Base-by-base conservation (phyloP, 1,139 yeast species). In the Suhomyces panamericanus region DNA sequence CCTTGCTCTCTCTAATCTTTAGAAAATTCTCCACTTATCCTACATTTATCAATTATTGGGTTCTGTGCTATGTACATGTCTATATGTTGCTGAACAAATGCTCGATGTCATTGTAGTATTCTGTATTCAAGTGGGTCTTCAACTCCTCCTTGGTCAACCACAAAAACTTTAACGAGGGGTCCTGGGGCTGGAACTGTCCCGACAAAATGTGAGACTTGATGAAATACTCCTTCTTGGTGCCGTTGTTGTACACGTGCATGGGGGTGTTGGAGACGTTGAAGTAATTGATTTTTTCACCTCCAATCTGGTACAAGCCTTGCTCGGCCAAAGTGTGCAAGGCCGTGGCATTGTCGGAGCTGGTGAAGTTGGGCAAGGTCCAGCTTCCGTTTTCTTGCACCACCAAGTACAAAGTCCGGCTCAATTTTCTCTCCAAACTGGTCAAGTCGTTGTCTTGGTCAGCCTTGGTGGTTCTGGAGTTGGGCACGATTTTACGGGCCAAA, bases 211-310 rank as follows among this genome's bases (percentile, higher is more conserved):
- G 96, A 36, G 96, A 86, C 66, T 89, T 89, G 59, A 93, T 82
- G 58, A 87, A 73, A 61, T 84, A 93, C 55, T 83, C 86, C 59
- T 77, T 76, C 32, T 57, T 58, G 34, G 57, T 57, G 3, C 57
- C 49, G 39, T 63, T 66, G 51, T 71, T 67, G 48, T 81, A 58
- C 6, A 87, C 83, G 49, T 87, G 95, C 39, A 93, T 85, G 35
- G 99, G 99, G 10, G 87, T 85, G 50, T 81, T 81, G 22, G 98
- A 88, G 14, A 93, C 96, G 16, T 88, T 81, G 87, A 95, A 93
- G 41, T 91, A 85, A 64, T 89, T 86, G 62, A 93, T 80, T 46
- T 76, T 66, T 14, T 75, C 78, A 32, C 96, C 96, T 24, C 96
- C 96, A 31, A 87, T 59, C 31, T 68, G 59, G 62, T 81, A 76